Evolutionary conservation across 192 early-diverging fungal genomes (phyloP), one percentile per base, ranked within the genome.

Genomic region (Dissophora globulifera): DNA sequence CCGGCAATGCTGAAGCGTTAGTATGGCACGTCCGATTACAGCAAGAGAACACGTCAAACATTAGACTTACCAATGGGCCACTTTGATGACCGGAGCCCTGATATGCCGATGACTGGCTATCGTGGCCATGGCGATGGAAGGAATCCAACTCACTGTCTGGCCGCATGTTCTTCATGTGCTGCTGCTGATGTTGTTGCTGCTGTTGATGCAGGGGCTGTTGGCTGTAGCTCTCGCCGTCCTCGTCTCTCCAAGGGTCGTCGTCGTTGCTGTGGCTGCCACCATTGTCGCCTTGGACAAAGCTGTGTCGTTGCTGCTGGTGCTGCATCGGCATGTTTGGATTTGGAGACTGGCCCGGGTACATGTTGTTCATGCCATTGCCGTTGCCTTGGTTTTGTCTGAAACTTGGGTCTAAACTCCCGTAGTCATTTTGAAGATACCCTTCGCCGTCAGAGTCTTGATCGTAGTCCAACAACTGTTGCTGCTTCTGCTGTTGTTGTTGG

Each of bases 181-280:
- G 32, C 31, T 63, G 69, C 32, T 58, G 33, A 13, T 35, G 45
- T 3, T 19, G 43, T 25, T 50, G 30, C 25, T 55, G 45, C 9
- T 29, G 27, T 16, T 40, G 33, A n/a, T 26, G 20, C 19, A 25
- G 58, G 31, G n/a, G 50, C 38, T 58, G 27, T 55, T 50, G 43
- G 48, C 16, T 42, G 33, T 64, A 76, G 15, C 72, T 61, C 22
- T 76, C 72, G 17, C 52, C 72, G 26, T 76, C 72, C 57, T 76
- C 72, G 27, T 76, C 64, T 56, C 72, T 76, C 72, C 72, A 76
- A 31, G 72, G 72, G 47, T 76, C 72, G 51, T 76, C 72, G 31
- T 71, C 69, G 2, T 38, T 38, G 35, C 35, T 38, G 35, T 38
- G 35, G 35, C 60, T 57, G 22, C 51, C 35, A 29, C 16, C 50